Base-by-base conservation (phyloP, 441 rosid genomes). In the Mallotus repandus region DNA sequence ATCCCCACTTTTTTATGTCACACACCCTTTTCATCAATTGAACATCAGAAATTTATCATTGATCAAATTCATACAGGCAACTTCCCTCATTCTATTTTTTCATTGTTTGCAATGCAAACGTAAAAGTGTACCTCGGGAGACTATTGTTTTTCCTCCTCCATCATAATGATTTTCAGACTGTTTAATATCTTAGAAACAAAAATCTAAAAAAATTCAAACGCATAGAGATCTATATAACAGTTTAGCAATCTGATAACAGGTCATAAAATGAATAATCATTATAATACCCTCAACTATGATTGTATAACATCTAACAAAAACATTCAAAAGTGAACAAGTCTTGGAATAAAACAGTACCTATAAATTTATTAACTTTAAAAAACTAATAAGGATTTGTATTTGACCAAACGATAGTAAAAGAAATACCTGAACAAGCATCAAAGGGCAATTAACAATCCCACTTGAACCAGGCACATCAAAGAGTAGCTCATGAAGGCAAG, bases 351-450 rank as follows among this genome's bases (percentile, higher is more conserved):
- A 25, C 1, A 25, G 29, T 25, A 25, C 29, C 29, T 25, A 25
- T 25, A 25, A 25, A 25, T 25, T 25, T 25, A 25, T 25, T 25
- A 25, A 25, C 29, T 25, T 25, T 25, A 25, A 25, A 5, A 43
- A 43, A 43, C 5, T 5, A 43, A 8, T 43, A 43, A 43, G 46
- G 46, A 43, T 43, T 43, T 43, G 46, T 43, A 25, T 29, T 62
- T 5, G 16, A 18, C 5, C 1, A 53, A 12, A 7, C 29, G 1
- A 25, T 25, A 25, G 29, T 25, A 25, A 68, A 63, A 7, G 8
- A 12, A 8, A 3, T 72, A 85, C 93, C 88, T 87, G 91, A 71
- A 87, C 71, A 45, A 86, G 84, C 52, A 89, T 18, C 76, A 87
- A 41, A 13, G 93, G 90, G 38, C 78, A 45, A 59, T 86, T 59